These are phyloP conservation scores for Trichoderma semiorbis DNA, from an alignment of 2,329 filamentous ascomycete genomes.

Conservation along the genomic window DNA sequence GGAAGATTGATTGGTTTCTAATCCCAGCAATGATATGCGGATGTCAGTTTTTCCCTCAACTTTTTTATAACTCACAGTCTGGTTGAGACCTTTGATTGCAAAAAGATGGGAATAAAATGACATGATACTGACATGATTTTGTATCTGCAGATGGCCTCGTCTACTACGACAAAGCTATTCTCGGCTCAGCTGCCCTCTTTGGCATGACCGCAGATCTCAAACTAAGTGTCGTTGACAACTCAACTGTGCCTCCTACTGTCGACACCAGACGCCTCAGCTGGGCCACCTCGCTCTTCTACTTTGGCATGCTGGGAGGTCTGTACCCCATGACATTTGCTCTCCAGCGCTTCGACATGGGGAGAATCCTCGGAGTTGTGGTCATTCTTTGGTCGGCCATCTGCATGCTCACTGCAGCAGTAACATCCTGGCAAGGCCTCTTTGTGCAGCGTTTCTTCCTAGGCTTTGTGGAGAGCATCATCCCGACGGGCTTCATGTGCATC, in stretches of 20 bases:
- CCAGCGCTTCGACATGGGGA: conserved; percentile 64
- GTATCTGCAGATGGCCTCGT: conserved; percentile 42
- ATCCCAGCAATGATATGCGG: conserved; percentile 64
- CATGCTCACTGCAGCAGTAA: conserved; percentile 66
- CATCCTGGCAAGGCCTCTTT: conserved; percentile 59
- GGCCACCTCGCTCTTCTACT: conserved; percentile 78
- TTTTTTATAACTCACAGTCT: not conserved
- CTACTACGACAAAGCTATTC: conserved; percentile 60
- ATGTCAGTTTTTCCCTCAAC: conserved; percentile 28
- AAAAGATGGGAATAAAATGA: not conserved
- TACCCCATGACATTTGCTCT: conserved; percentile 71
- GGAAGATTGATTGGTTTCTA: conserved; percentile 65
- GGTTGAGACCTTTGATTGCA: not conserved
- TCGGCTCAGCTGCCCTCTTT: conserved; percentile 69
- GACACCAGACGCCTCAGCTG: conserved; percentile 68
- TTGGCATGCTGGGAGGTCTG: conserved; percentile 70
- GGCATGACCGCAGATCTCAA: conserved; percentile 69
- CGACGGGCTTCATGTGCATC: conserved; percentile 64
- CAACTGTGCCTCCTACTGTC: conserved; percentile 49
- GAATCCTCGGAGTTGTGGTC: conserved; percentile 60
- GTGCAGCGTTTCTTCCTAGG: conserved; percentile 63
- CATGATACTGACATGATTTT: not conserved
- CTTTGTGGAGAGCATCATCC: conserved; percentile 62
- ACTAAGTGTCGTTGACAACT: conserved; percentile 49
- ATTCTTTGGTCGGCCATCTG: conserved; percentile 65